Evolutionary conservation across 257 asterid genomes (phyloP).

Genomic region (Solanum pimpinellifolium): DNA sequence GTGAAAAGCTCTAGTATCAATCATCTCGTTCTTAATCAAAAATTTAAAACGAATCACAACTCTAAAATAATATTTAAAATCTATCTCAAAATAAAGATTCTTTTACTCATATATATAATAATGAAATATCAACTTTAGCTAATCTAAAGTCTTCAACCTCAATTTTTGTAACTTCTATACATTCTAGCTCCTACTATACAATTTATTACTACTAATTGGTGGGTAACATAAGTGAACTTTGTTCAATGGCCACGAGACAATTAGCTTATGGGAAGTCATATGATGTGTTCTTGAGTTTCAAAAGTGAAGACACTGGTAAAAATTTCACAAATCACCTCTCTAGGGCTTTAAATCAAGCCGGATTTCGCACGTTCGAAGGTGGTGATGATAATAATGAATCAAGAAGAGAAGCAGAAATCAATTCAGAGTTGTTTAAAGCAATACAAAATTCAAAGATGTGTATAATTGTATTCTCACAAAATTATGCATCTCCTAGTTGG

Average conservation of each 20-base stretch:
- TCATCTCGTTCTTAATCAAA: neutral
- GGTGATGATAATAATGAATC: neutral
- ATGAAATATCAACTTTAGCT: neutral
- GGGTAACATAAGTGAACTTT: neutral
- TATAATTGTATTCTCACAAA: neutral
- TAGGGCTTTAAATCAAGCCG: neutral
- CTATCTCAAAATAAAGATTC: neutral
- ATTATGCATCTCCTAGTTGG: neutral
- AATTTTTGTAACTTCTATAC: neutral
- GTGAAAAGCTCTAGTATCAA: neutral
- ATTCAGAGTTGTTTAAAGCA: neutral
- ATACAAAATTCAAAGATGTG: neutral
- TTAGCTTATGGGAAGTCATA: neutral
- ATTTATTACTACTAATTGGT: neutral
- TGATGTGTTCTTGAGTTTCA: neutral
- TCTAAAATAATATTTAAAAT: too few species aligned
- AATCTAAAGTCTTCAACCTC: neutral
- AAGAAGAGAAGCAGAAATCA: neutral
- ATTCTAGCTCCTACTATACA: neutral
- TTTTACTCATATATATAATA: neutral
- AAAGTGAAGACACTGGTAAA: neutral
- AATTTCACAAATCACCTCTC: neutral
- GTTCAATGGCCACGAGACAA: neutral
- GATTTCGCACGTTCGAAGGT: neutral
- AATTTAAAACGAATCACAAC: neutral